A percentile compares a stretch with the other conserved stretches of the same genome.
These are phyloP conservation scores for Thraustotheca clavata DNA, from an alignment of 352 stramenopile species.

Conservation along the genomic window DNA sequence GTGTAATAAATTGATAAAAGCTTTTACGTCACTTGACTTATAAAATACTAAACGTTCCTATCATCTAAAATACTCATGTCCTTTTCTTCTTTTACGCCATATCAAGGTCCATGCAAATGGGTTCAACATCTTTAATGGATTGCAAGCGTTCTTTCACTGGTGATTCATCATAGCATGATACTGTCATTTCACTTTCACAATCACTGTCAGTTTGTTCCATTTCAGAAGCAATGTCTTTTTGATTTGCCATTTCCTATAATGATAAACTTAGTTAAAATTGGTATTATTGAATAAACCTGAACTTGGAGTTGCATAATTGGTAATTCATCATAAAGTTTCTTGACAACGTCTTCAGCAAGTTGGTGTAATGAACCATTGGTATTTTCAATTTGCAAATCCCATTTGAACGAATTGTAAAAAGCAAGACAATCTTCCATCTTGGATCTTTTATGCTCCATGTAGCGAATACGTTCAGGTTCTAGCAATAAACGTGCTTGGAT, in stretches of 20 bases:
- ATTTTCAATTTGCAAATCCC: slow-evolving; percentile 69
- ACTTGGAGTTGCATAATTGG: slow-evolving; percentile 37
- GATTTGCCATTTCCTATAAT: slow-evolving; percentile 41
- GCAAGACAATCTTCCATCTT: slow-evolving; percentile 79
- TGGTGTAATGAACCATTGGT: slow-evolving; percentile 40
- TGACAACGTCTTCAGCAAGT: slow-evolving; percentile 49
- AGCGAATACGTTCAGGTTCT: slow-evolving; percentile 64
- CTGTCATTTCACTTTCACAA: slow-evolving; percentile 36
- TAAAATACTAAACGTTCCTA: no score
- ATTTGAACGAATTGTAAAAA: slow-evolving; percentile 73
- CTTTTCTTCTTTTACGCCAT: not conserved
- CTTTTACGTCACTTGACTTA: no score
- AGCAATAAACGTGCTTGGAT: slow-evolving; percentile 49
- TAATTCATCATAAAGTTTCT: slow-evolving; percentile 38
- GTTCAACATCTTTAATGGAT: slow-evolving; percentile 2
- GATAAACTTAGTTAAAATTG: no score
- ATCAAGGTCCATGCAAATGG: slow-evolving; percentile 13
- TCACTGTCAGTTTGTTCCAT: slow-evolving; percentile 65
- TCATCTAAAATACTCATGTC: no score
- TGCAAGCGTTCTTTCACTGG: slow-evolving; percentile 9
- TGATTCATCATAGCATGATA: slow-evolving; percentile 13
- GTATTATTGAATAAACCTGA: slow-evolving; percentile 7
- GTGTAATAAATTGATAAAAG: no score
- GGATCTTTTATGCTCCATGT: slow-evolving; percentile 74
- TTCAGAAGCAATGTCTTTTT: slow-evolving; percentile 34